Evolutionary conservation across 2,329 filamentous ascomycete genomes (phyloP), one percentile per base, ranked within the genome.

Genomic region (Sporothrix humicola): DNA sequence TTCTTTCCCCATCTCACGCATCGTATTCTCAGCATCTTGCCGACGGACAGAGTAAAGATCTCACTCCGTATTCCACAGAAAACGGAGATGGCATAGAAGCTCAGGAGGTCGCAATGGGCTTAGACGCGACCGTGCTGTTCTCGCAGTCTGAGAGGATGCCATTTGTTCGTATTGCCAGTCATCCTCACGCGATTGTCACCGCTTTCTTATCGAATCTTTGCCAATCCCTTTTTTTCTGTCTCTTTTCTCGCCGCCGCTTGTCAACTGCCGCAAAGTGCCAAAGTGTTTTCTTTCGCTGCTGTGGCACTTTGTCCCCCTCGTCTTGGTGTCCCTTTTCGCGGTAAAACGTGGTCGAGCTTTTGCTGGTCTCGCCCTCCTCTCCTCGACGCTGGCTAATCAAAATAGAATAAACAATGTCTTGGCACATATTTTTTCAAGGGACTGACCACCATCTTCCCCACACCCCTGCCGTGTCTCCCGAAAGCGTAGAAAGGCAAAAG

Each of bases 331-430:
- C 50, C 17, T n/a, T 4, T 37, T 73, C 58, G 58, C 31, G 31
- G 58, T 17, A 59, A 42, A 61, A 61, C 58, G 58, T 61, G 58
- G 58, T 59, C 50, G n/a, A 66, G 20, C 42, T 48, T 37, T 23
- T 23, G 26, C 17, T 13, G 46, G 23, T 31, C 44, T 37, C 23
- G 23, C 23, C 17, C 48, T 54, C 66, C 48, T 26, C 15, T 26
- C 26, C 23, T 42, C 15, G 15, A 46, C 68, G 58, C 68, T 70
- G 37, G 68, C 52, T 70, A 70, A 70, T 70, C 68, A 70, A 70
- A 58, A 46, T 58, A 46, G 31, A 58, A 26, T 17, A 59, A 17
- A 69, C n/a, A 46, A 20, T 23, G 68, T 44, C 50, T 48, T 59
- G 68, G 68, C 68, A 48, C n/a, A 31, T 50, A 50, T 15, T 52